phyloP scores from a whole-genome alignment of 1,284 basidiomycete species.

The Entoloma clypeatum region DNA sequence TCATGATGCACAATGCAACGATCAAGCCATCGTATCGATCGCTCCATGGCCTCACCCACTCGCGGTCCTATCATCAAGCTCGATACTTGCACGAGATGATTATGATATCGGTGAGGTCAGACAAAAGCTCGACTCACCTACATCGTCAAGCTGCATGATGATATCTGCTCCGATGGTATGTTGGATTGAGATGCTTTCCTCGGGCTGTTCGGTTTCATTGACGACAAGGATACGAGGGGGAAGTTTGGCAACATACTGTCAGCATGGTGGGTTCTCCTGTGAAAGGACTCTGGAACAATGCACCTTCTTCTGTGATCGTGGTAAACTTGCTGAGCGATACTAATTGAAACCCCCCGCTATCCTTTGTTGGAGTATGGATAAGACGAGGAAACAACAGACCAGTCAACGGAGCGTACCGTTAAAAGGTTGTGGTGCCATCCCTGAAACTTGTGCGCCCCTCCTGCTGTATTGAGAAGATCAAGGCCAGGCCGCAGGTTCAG shows the following conservation, averaged over 20 bases:
- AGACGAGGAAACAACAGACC: constrained; percentile 5
- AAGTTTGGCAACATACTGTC: constrained; percentile 47
- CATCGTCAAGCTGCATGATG: constrained; percentile 89
- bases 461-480: constrained; percentile 62
- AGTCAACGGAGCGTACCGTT: constrained; percentile 48
- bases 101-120: constrained; percentile 8
- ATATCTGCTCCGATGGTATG: constrained; percentile 86
- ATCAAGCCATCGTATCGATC: constrained; percentile 82
- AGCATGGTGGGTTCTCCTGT: constrained; percentile 81
- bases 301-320: constrained; percentile 81
- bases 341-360: constrained; percentile 84
- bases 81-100: constrained; percentile 45
- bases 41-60: constrained; percentile 79
- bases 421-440: constrained; percentile 80
- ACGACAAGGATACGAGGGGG: constrained; percentile 8
- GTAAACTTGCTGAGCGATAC: constrained; percentile 83
- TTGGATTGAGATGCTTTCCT: constrained; percentile 82
- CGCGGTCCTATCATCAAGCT: constrained; percentile 72
- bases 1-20: constrained; percentile 75
- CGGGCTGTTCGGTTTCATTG: constrained; percentile 50
- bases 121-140: constrained; percentile 49
- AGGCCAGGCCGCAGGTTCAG: constrained; percentile 77
- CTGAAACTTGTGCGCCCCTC: constrained; percentile 82
- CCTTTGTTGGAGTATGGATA: constrained; percentile 37
- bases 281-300: constrained; percentile 78